Conservation (phyloP, 352 stramenopile genomes). For the Phytophthora constricta region DNA sequence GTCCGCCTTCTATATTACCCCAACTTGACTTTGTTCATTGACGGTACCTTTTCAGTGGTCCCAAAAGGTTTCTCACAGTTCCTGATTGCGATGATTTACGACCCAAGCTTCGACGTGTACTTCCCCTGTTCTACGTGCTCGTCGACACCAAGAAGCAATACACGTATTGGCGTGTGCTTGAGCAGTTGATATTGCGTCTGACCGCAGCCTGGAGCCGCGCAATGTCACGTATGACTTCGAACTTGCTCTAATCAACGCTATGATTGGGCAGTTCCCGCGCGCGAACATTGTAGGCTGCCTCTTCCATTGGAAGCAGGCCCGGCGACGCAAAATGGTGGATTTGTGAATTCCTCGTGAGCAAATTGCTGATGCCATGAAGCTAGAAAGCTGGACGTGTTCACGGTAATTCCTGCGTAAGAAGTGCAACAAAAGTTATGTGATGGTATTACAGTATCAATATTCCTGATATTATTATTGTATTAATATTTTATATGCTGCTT, state of each 20-base stretch:
- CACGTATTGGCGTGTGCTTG: conserved; percentile 19
- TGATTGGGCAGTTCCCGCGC: neutral
- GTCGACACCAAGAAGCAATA: conserved; percentile 13
- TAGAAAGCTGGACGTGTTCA: neutral
- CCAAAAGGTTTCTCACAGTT: no score
- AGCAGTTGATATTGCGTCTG: conserved; percentile 10
- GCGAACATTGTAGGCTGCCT: neutral
- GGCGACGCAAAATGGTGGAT: conserved; percentile 1
- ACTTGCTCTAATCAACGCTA: neutral
- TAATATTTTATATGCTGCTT: no score
- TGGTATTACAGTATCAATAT: no score
- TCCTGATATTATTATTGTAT: no score
- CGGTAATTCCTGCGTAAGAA: conserved; percentile 1
- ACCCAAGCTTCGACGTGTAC: conserved; percentile 16
- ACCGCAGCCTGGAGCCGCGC: no score
- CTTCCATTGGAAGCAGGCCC: conserved; percentile 6
- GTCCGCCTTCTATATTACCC: no score
- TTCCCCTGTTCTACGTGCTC: conserved; percentile 15
- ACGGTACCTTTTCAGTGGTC: no score
- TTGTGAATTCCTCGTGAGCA: neutral
- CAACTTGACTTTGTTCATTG: no score
- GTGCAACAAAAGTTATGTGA: no score
- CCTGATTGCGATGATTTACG: conserved; percentile 14
- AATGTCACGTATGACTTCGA: conserved; percentile 9
- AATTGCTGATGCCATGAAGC: neutral